Evolutionary conservation across 1,139 yeast species (phyloP), one percentile per base, ranked within the genome.

Genomic region (Blastobotrys serpentis): DNA sequence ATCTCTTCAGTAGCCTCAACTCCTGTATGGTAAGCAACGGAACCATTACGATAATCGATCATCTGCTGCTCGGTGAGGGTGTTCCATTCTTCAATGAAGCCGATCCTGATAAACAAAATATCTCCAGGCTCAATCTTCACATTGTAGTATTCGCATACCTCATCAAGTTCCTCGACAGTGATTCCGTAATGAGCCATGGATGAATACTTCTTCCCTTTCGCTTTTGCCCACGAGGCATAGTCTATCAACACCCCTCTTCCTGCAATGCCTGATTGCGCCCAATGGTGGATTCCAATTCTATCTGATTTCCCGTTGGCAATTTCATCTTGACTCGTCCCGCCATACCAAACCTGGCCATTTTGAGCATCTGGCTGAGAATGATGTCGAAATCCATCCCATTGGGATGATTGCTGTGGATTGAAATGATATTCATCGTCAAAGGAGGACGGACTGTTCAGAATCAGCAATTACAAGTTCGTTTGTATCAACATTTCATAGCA

Each of bases 41-140:
- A 59, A 77, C 75, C 49, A 80, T 74, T 66, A 79, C 84, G 44
- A 82, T 79, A 45, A 81, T 82, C 30, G 16, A 39, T 25, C 33
- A 39, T 21, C 23, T 42, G 49, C 47, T 25, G 57, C 10, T 47
- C 53, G n/a, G 59, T 40, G 48, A 44, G 44, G 6, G 42, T 11
- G 44, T 59, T 55, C 61, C 64, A 65, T 47, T 63, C 61, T 33
- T 52, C 52, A 19, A 58, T 56, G 44, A 61, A 53, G 4, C 70
- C 70, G 16, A 64, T 61, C 36, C 67, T 52, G 18, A 64, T 41
- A 21, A 64, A 43, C 23, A 64, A 48, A 16, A 64, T 58, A 44
- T 64, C 68, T n/a, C 67, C 68, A n/a, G 47, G 52, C 41, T 55
- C 42, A 26, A 64, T 51, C 25, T 50, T 49, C 21, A 63, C 56